Percentiles rank a stretch among this genome's conserved stretches.
phyloP scores from a whole-genome alignment of 2,329 filamentous ascomycete genomes.

The Leptographium flavum region DNA sequence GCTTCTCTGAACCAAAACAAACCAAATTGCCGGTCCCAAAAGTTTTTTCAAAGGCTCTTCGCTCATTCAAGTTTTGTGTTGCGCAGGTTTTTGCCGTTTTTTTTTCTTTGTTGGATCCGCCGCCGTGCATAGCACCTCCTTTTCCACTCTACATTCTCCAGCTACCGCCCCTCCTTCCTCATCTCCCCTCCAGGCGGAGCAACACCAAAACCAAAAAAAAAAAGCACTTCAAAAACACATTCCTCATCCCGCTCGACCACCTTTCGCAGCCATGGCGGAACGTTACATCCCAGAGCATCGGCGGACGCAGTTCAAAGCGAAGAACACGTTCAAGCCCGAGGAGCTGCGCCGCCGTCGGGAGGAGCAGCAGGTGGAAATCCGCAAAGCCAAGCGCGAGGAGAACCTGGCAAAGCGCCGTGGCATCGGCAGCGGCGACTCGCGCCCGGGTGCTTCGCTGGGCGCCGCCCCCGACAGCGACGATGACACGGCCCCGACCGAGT shows the following conservation, averaged over 20 bases:
- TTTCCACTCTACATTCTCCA: background rate
- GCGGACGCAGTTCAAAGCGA: constrained; percentile 98
- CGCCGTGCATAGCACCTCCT: background rate
- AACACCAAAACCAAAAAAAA: background rate
- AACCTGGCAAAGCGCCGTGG: constrained; percentile 97
- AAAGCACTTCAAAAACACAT: background rate
- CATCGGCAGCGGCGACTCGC: constrained; percentile 68
- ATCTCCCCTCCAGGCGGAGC: background rate
- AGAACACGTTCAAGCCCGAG: constrained; percentile 97
- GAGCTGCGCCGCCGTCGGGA: constrained; percentile 96
- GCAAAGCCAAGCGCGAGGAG: constrained; percentile 97
- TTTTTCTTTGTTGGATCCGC: constrained; percentile 4
- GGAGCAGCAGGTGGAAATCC: constrained; percentile 98
- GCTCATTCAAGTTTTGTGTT: constrained; percentile 2
- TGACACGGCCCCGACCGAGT: constrained; percentile 87
- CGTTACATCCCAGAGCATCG: constrained; percentile 99
- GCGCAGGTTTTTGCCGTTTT: constrained; percentile 6
- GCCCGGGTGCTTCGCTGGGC: constrained; percentile 68
- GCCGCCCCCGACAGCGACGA: constrained; percentile 94
- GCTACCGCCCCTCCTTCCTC: background rate
- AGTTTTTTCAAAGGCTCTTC: background rate
- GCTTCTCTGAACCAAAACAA: constrained; percentile 1
- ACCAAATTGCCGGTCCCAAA: background rate
- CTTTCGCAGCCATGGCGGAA: constrained; percentile 67
- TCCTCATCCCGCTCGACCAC: background rate